Percentiles rank a stretch among this genome's conserved stretches.
Evolutionary conservation across 306 rosid genomes (phyloP).

Genomic region (Pterocarpus santalinus): DNA sequence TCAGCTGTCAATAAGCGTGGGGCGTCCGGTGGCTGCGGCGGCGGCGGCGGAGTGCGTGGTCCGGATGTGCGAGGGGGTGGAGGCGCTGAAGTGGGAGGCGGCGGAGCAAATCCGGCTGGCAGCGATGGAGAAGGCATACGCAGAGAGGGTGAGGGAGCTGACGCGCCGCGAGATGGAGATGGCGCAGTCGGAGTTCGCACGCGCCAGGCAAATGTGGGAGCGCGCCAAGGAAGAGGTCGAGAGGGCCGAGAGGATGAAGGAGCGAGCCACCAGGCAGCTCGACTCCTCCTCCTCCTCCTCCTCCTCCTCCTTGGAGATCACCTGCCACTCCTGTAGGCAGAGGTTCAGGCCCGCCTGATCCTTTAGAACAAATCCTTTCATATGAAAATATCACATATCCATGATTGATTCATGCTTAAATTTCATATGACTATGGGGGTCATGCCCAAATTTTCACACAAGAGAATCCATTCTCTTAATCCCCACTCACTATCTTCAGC

Average conservation of each 20-base stretch:
- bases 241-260: conserved; percentile 82
- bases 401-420: too few relatives aligned
- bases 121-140: conserved; percentile 94
- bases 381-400: too few relatives aligned
- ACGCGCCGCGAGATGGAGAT: conserved; percentile 92
- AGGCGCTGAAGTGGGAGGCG: conserved; percentile 90
- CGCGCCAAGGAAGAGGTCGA: conserved; percentile 90
- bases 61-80: conserved; percentile 57
- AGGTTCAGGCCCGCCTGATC: conserved; percentile 72
- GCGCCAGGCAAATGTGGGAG: conserved; percentile 96
- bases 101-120: conserved; percentile 94
- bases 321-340: conserved; percentile 95
- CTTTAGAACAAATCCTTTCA: too few relatives aligned
- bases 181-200: conserved; percentile 90
- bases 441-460: too few relatives aligned
- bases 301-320: conserved; percentile 87
- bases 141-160: conserved; percentile 87
- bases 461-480: too few relatives aligned
- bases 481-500: too few relatives aligned
- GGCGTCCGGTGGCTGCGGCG: conserved; percentile 46
- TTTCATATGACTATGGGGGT: too few relatives aligned
- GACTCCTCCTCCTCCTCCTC: conserved; percentile 68
- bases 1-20: conserved; percentile 82
- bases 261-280: conserved; percentile 66
- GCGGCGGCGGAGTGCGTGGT: conserved; percentile 62